phyloP scores from a whole-genome alignment of 345 rosid species.

The Orychophragmus violaceus region DNA sequence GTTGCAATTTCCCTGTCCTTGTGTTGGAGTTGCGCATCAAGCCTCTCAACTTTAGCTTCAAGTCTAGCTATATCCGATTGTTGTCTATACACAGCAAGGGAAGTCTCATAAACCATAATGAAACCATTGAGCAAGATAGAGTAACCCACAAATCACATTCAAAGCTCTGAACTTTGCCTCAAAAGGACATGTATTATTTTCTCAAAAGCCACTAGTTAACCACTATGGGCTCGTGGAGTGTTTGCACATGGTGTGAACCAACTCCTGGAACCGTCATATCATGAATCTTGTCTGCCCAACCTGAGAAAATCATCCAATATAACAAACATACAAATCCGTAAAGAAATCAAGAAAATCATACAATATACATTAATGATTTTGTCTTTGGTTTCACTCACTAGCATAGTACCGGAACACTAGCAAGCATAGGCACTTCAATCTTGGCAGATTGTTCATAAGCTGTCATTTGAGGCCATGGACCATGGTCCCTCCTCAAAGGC shows the following conservation, averaged over 20 bases:
- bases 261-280: constrained; percentile 79
- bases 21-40: no score
- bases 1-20: no score
- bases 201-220: no score
- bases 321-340: neutral
- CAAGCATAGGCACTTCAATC: constrained; percentile 62
- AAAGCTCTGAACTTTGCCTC: no score
- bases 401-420: constrained; percentile 77
- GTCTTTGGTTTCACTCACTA: constrained; percentile 43
- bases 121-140: no score
- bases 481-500: constrained; percentile 35
- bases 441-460: constrained; percentile 62
- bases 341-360: neutral
- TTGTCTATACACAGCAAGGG: constrained; percentile 34
- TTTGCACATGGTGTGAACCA: constrained; percentile 69
- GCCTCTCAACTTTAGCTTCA: no score
- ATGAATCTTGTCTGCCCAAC: constrained; percentile 97
- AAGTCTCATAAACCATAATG: neutral
- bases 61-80: constrained; percentile 70
- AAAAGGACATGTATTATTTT: no score
- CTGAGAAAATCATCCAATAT: constrained; percentile 34
- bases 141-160: no score
- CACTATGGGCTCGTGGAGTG: constrained; percentile 86
- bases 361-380: neutral
- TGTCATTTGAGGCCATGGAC: constrained; percentile 41